A percentile compares a stretch with the other conserved stretches of the same genome.
phyloP scores from a whole-genome alignment of 805 yeast genomes.

The Metschnikowia colocasiae region DNA sequence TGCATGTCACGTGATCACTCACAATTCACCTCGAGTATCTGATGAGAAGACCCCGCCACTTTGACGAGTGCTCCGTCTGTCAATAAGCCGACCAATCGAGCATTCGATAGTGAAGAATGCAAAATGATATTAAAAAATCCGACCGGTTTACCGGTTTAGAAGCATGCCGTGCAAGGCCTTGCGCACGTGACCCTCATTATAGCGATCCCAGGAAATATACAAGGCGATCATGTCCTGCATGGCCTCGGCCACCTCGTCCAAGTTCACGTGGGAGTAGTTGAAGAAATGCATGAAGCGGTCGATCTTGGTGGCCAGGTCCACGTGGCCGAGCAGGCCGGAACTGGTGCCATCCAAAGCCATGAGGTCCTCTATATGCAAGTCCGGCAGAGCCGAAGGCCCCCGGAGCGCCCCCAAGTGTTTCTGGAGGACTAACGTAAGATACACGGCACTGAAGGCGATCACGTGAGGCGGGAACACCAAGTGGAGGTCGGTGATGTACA shows the following conservation, averaged over 20 bases:
- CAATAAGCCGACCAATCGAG: too few relatives aligned
- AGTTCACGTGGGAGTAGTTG: conserved; percentile 71
- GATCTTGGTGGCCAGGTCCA: conserved; percentile 31
- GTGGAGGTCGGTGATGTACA: conserved; percentile 83
- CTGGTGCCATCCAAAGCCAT: conserved; percentile 22
- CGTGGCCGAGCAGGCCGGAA: background rate
- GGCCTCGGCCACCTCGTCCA: conserved; percentile 73
- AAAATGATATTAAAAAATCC: too few relatives aligned
- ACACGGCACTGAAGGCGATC: conserved; percentile 77
- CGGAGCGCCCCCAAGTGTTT: conserved; percentile 27
- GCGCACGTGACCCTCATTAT: conserved; percentile 62
- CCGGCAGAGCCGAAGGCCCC: conserved; percentile 10
- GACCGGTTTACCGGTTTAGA: conserved; percentile 13
- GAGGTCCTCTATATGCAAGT: conserved; percentile 38
- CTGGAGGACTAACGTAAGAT: conserved; percentile 65
- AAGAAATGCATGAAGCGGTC: conserved; percentile 61
- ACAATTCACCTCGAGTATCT: too few relatives aligned
- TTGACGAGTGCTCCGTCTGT: too few relatives aligned
- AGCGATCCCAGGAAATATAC: conserved; percentile 84
- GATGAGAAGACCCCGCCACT: too few relatives aligned
- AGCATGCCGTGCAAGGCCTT: conserved; percentile 45
- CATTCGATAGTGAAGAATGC: too few relatives aligned
- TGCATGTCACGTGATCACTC: too few relatives aligned
- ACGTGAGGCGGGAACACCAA: conserved; percentile 85
- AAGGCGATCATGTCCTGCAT: conserved; percentile 79